Evolutionary conservation across 345 rosid species (phyloP).

Genomic region (Sonneratia caseolaris): DNA sequence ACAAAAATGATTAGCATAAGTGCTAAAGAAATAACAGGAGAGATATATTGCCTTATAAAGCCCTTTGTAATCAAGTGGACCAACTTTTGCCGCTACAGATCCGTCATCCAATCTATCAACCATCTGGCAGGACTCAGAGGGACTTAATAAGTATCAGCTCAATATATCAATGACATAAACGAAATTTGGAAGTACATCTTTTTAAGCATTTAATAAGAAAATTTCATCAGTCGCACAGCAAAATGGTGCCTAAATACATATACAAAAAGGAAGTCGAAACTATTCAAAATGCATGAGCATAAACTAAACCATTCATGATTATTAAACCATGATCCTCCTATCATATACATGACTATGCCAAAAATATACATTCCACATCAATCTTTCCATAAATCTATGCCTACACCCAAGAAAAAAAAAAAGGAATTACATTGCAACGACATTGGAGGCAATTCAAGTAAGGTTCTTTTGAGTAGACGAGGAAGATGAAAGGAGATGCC

Average conservation of each 20-base stretch:
- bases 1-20: neutral
- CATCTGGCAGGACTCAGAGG: constrained; percentile 44
- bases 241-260: too few relatives aligned
- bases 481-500: neutral
- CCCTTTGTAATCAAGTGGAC: constrained; percentile 75
- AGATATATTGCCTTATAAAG: constrained; percentile 63
- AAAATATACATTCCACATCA: too few relatives aligned
- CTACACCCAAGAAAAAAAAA: too few relatives aligned
- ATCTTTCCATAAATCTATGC: too few relatives aligned
- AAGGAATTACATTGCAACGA: neutral
- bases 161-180: neutral
- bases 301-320: too few relatives aligned
- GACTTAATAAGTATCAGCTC: neutral
- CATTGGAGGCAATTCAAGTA: neutral
- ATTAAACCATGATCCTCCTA: too few relatives aligned
- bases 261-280: too few relatives aligned
- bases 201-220: too few relatives aligned
- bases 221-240: too few relatives aligned
- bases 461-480: neutral
- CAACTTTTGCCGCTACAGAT: constrained; percentile 56
- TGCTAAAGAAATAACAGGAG: constrained; percentile 3
- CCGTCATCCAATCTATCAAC: constrained; percentile 90
- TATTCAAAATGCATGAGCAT: too few relatives aligned
- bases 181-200: neutral
- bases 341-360: too few relatives aligned